Base-by-base conservation (phyloP, 2,329 filamentous ascomycete species). In the Endoconidiophora polonica region DNA sequence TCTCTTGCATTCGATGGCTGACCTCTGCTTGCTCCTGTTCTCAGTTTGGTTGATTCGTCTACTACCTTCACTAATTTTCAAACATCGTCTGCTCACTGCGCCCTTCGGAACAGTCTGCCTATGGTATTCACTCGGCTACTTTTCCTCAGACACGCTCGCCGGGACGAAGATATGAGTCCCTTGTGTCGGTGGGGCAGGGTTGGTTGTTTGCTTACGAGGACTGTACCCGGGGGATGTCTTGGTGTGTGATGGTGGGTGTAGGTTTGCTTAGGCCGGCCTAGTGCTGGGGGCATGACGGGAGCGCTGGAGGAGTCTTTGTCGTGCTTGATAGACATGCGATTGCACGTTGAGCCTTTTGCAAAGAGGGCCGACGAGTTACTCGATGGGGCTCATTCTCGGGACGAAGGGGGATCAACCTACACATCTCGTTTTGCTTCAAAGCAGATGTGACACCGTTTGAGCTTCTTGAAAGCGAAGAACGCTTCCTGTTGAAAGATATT, bases 361-460 rank as follows among this genome's bases (percentile, higher is more conserved):
- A 23, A 16, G 41, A 14, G 50, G 57, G 61, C 63, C 65, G 68
- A 44, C 36, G 45, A 33, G 44, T 94, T 93, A 96, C 90, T 94
- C 88, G 87, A 96, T 94, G 90, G 90, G 90, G 90, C 90, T 95
- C 87, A 96, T 94, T 95, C 86, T 95, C 83, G 90, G 87, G 76
- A 83, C 88, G 87, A 94, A 86, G 83, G 83, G 68, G 67, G 65
- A 67, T 62, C 61, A 63, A 42, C 39, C 45, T 41, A 22, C 20
- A 43, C 20, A 12, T 36, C n/a, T 37, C 12, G 44, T 41, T 45
- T 14, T 22, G 5, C 16, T 50, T 22, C 16, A 33, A 12, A 9
- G 29, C 29, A 33, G 29, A 33, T 33, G 29, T 33, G 29, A 12
- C 29, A 33, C 12, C 12, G 29, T 24, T 37, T 46, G 22, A 20